Base-by-base conservation (phyloP, 345 rosid species). In the Kernera saxatilis region DNA sequence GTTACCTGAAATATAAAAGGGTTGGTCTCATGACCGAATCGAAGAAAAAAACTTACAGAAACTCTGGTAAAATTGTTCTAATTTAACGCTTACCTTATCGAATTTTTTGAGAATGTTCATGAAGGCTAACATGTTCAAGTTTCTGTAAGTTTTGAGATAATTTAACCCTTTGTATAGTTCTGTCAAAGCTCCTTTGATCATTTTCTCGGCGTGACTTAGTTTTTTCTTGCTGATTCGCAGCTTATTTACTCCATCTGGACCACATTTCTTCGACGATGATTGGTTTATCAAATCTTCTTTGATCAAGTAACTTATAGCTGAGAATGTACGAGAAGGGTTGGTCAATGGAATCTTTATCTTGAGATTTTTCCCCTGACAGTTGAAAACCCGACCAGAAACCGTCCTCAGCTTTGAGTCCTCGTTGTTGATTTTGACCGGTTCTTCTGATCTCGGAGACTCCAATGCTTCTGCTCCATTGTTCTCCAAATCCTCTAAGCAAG, bases 91-190 rank as follows among this genome's bases (percentile, higher is more conserved):
- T 78, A 90, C 99, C 81, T 92, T 95, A 71, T 92, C 94, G 50
- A 95, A 92, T 69, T 95, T 95, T 84, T 88, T 95, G 83, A 95
- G 77, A 70, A 95, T 95, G 83, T 95, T 95, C 35, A 90, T 82
- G 58, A 92, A 95, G 81, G 99, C 98, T 70, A 95, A 87, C 91
- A 88, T 75, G 85, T 95, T 95, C 85, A 95, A 84, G 87, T 88
- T 85, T 88, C 99, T 85, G 75, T 90, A 95, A 54, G 96, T 90
- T 79, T 88, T 87, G 76, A 95, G 98, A 76, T 90, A 95, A 27
- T 87, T 83, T 60, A 95, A 45, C 5, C 92, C 99, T 82, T 90
- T 95, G 58, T 87, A 92, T 59, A 95, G 91, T 85, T 95, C 99
- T 52, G 80, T 29, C 14, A 88, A 71, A 59, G 96, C 99, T 57